Base-by-base conservation (phyloP, 177 flowering plant species). In the Telopea speciosissima region DNA sequence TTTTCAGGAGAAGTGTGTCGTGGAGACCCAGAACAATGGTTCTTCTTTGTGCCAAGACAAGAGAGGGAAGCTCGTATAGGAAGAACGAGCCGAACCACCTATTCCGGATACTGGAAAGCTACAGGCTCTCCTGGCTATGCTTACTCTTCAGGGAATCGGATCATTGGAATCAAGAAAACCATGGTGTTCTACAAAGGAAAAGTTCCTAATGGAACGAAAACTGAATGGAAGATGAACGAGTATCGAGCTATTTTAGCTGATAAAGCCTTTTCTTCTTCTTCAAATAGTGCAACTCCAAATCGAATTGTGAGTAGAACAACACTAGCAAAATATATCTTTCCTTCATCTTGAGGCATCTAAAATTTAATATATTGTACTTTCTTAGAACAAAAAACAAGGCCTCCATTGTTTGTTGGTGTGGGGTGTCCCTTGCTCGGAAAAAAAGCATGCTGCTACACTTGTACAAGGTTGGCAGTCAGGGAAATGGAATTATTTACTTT, bases 151-250 rank as follows among this genome's bases (percentile, higher is more conserved):
- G 68, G 70, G 24, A 80, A 83, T 59, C 75, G 78, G 33, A 79
- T 78, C 31, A 88, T 88, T 22, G 91, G 90, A 14, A 24, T 81
- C 65, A 89, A 86, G 82, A 88, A 83, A 71, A 85, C 90, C 33
- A 84, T 89, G 91, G 91, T 89, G 5, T 89, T 88, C 76, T 89
- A 89, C 71, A 67, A 72, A 24, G 94, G 91, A 12, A 88, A 64
- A 74, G 89, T 89, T 31, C 94, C 94, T 1, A 75, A 74, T 0
- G 94, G 94, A 3, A 77, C 74, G 22, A 89, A 89, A 80, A 89
- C 94, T 62, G 81, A 79, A 54, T 89, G 94, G 94, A 88, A 86
- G 81, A 82, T 91, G 90, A 81, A 88, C 23, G 97, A 91, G 77
- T 91, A 90, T 23, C 84, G 77, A 81, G 91, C 90, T 65, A 80